phyloP scores from a whole-genome alignment of 371 early-diverging fungal genomes.

The Rhizopus delemar region DNA sequence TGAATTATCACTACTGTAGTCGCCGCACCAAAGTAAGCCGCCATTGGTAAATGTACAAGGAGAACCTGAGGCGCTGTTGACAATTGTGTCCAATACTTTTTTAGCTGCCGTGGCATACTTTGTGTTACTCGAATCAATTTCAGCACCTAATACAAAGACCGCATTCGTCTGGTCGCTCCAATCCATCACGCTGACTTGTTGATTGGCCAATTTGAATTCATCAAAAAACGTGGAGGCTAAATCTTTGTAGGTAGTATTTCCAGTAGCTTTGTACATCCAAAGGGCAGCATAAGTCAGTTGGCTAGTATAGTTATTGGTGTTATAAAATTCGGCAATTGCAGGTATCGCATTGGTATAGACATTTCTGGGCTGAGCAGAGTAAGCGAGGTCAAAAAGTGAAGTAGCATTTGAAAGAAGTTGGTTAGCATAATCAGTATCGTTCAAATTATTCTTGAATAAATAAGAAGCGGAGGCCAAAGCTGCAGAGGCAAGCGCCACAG shows the following conservation, averaged over 20 bases:
- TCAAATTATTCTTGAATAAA: constrained; percentile 51
- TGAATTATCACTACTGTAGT: constrained; percentile 50
- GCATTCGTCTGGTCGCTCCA: constrained; percentile 58
- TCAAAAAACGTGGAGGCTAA: constrained; percentile 57
- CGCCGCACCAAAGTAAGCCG: constrained; percentile 59
- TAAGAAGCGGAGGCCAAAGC: constrained; percentile 65
- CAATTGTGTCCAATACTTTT: constrained; percentile 38
- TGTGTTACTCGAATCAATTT: constrained; percentile 38
- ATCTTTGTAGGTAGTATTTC: constrained; percentile 43
- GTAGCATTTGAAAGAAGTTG: constrained; percentile 33
- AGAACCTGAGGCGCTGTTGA: constrained; percentile 24
- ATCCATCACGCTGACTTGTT: constrained; percentile 36
- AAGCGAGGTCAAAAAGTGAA: constrained; percentile 53
- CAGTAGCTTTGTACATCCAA: constrained; percentile 65
- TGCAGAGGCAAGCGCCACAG: constrained; percentile 60
- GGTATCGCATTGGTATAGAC: constrained; percentile 54
- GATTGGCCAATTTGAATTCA: constrained; percentile 23
- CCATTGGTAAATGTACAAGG: constrained; percentile 54
- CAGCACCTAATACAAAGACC: constrained; percentile 57
- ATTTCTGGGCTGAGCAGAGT: constrained; percentile 54
- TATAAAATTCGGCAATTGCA: constrained; percentile 41
- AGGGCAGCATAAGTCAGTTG: constrained; percentile 64
- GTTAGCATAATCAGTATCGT: constrained; percentile 54
- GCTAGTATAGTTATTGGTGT: constrained; percentile 48
- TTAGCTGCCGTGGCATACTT: constrained; percentile 46